Evolutionary conservation across 257 asterid genomes (phyloP).

Genomic region (Anisodus tanguticus): DNA sequence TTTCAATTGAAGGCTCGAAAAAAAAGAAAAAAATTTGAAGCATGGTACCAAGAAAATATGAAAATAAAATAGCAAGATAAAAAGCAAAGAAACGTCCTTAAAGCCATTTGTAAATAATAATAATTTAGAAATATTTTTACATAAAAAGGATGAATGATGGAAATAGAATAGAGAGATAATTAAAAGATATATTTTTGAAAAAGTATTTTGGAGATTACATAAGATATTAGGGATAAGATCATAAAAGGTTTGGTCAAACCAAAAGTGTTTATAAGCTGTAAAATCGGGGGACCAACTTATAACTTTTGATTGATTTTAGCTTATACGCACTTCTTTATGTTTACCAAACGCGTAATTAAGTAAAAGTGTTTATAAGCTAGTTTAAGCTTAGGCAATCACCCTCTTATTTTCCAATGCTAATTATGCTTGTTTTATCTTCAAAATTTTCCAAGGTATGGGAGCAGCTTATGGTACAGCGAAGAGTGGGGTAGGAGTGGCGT

Average conservation of each 20-base stretch:
- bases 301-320: not conserved
- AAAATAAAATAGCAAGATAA: too few species aligned
- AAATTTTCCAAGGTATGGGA: slow-evolving; percentile 33
- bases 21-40: too few species aligned
- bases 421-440: not conserved
- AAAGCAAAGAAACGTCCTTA: too few species aligned
- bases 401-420: not conserved
- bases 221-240: not conserved
- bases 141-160: too few species aligned
- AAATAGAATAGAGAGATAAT: not conserved
- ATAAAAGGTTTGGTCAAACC: not conserved
- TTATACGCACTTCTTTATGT: not conserved
- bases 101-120: too few species aligned
- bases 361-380: not conserved
- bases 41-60: too few species aligned
- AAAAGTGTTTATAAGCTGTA: not conserved
- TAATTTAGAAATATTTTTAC: too few species aligned
- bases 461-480: slow-evolving; percentile 40
- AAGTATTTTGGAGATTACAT: not conserved
- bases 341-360: not conserved
- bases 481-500: slow-evolving; percentile 44
- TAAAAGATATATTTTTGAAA: not conserved
- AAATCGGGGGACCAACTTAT: not conserved
- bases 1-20: too few species aligned
- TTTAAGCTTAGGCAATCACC: not conserved